Conservation (phyloP, 2,329 filamentous ascomycete genomes). For the Cladosporium oxysporum region DNA sequence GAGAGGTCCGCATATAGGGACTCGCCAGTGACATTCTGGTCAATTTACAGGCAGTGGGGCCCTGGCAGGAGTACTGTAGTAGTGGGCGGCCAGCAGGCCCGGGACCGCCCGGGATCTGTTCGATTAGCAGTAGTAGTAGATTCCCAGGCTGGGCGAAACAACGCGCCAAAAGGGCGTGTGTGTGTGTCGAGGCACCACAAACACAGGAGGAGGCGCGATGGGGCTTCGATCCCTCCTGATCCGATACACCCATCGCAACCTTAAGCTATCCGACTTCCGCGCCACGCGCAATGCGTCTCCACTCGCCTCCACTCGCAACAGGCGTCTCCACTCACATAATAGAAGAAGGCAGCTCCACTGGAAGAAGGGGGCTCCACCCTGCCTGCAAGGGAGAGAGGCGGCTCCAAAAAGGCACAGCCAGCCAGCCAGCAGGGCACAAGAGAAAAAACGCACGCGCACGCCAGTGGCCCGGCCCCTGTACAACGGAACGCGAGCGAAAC, state of each 20-base stretch:
- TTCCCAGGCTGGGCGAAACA: background rate
- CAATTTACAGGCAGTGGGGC: background rate
- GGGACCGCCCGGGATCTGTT: background rate
- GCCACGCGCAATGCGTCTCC: constrained; percentile 5
- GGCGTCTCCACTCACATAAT: background rate
- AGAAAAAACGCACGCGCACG: background rate
- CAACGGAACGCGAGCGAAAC: background rate
- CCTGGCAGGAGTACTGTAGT: too few species aligned
- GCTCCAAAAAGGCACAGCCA: background rate
- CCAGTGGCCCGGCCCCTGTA: background rate
- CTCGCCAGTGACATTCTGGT: background rate
- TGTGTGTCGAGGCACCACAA: background rate
- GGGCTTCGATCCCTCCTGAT: background rate
- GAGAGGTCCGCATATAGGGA: background rate
- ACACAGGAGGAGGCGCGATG: background rate
- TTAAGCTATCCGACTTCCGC: constrained; percentile 18
- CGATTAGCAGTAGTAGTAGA: background rate
- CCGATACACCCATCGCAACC: constrained; percentile 10
- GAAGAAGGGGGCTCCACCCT: background rate
- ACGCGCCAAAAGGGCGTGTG: background rate
- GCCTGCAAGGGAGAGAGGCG: background rate
- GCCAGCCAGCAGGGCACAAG: too few species aligned
- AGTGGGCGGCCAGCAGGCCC: background rate
- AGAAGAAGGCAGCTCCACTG: background rate
- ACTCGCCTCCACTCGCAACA: background rate